Evolutionary conservation across 192 early-diverging fungal species (phyloP), one percentile per base, ranked within the genome.

Genomic region (Backusella macrospora): DNA sequence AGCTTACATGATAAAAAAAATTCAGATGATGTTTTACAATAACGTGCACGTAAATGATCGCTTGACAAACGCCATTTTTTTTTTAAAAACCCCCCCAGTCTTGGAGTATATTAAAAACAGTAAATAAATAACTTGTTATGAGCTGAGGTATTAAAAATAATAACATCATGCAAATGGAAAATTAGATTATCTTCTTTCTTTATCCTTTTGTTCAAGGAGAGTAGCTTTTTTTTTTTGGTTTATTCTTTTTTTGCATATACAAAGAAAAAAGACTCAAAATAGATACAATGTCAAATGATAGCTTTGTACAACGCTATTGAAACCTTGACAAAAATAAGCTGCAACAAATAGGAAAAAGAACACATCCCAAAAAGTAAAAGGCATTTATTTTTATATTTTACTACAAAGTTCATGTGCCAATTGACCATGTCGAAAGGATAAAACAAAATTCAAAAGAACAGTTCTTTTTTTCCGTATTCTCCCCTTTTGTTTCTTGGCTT

Each of bases 241-340:
- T n/a, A n/a, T 34, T 34, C 2, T 34, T 34, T 23, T 26, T 52
- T 52, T 59, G 12, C 21, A 59, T 59, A 13, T 23, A 13, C 52
- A 59, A 59, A 55, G 52, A 55, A 55, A 55, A 26, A 43, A 43
- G 18, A 59, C 52, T 59, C 7, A 3, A 59, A 59, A 59, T 59
- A 59, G 52, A 59, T 59, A 26, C 52, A 9, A 26, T 59, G 52
- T 59, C 52, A 59, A 59, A 59, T 59, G 52, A 59, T 59, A 29
- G 10, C 0, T 26, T 26, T 59, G 52, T 59, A 26, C 52, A n/a
- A 59, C 52, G 2, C 8, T 23, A 26, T 59, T 59, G 52, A 59
- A 59, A 59, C 52, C 21, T 59, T 59, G 21, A 59, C 52, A 59
- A 59, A 59, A 55, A 55, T 23, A 18, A 59, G 26, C 21, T 59